Evolutionary conservation across 495 filamentous ascomycete genomes (phyloP), one percentile per base, ranked within the genome.

Genomic region (Xylaria intraflava): DNA sequence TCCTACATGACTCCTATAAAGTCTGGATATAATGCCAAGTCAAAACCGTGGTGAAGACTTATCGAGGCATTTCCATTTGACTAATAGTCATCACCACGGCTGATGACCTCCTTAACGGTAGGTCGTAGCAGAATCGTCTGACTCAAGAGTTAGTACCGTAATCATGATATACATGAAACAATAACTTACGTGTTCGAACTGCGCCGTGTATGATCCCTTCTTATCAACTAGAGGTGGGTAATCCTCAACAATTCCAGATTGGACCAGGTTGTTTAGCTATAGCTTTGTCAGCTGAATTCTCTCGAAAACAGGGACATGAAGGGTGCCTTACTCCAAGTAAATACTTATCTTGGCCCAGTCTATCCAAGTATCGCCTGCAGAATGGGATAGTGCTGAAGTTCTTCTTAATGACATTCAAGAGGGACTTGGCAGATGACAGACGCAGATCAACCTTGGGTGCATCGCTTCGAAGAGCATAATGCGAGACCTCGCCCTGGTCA

Each of bases 171-270:
- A 44, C 39, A 29, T n/a, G 6, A 16, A 6, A 42, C 53, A 31
- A 24, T 26, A 55, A 68, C 87, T 78, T 74, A 93, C 89, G 78
- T 96, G 91, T 78, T 96, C 91, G 63, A 77, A 95, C 70, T 96
- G 91, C 56, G 91, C 91, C 17, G 90, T 95, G 67, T 93, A 96
- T 19, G 88, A 92, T 49, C 91, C 91, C 82, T 95, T 95, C 72
- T 89, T 83, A 75, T 96, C 91, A 54, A 84, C 83, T 41, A 96
- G 76, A 19, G 91, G 91, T 1, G 90, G 89, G 64, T 96, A 96
- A 36, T 86, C 82, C 68, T 95, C 88, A 20, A 96, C 87, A 60
- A 96, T 89, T 11, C 89, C 90, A 46, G 78, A 81, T 8, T 79
- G 75, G 16, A 95, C 89, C 46, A 96, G 78, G 66, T 90, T 93